Evolutionary conservation across 306 rosid species (phyloP), one percentile per base, ranked within the genome.

Genomic region (Quillaja saponaria): DNA sequence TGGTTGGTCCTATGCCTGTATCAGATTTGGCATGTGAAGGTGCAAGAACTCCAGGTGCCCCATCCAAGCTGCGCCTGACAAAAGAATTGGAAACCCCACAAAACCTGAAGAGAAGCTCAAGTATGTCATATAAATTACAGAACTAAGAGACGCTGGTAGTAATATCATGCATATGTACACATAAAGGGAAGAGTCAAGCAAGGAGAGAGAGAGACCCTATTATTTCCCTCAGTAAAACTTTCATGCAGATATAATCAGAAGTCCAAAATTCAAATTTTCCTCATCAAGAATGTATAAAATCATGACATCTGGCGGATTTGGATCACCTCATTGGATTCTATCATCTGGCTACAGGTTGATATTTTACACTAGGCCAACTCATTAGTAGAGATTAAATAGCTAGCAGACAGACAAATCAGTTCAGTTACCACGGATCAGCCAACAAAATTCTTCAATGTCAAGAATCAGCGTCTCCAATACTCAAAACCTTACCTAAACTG

Each of bases 21-120:
- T 45, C 54, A 61, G 81, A 47, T 64, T 77, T 85, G 63, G 75
- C 38, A 25, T 55, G 81, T 49, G 74, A 69, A 61, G 77, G 61
- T 47, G 78, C 74, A 73, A 63, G 45, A 66, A 49, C 74, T n/a
- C 48, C 61, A n/a, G 81, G 47, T 14, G 69, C 1, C 58, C 78
- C 78, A 16, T 85, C 95, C 61, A 73, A 71, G 33, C 64, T 78
- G 66, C 95, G 81, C 64, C 8, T 68, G 33, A 94, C 92, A 61
- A 72, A 83, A 71, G 95, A 67, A 75, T 82, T 94, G 64, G 82
- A 70, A 65, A 94, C 82, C 58, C 82, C 88, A 78, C 95, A 81
- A 76, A 94, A 94, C 81, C 99, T 94, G 80, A 63, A 56, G 37
- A 47, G 45, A 69, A 58, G 51, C 59, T 45, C 42, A 53, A 55